Evolutionary conservation across 2,329 filamentous ascomycete genomes (phyloP), one percentile per base, ranked within the genome.

Genomic region (Paecilomyces niveus): DNA sequence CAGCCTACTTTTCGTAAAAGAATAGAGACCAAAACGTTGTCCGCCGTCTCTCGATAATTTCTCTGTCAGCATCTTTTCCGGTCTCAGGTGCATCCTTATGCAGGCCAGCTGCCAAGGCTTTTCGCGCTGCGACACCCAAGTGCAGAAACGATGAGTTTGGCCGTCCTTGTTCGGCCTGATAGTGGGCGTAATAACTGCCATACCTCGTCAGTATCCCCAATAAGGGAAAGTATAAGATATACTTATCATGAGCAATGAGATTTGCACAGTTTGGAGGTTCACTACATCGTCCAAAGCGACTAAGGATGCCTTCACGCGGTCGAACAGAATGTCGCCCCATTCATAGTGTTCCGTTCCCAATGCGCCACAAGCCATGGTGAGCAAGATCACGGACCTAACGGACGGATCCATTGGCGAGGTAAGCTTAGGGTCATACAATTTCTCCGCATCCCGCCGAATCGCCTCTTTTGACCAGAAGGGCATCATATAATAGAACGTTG

Each of bases 171-270:
- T 79, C 77, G n/a, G 70, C 73, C 50, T 79, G 76, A 53, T 73
- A 78, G 61, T 76, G 75, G 18, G 70, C 74, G 76, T 79, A 61
- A 59, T 57, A 9, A 22, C 3, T 33, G 58, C 55, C 58, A 64
- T 53, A 55, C 7, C 62, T 64, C 11, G 63, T 61, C 31, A 45
- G 9, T 10, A 15, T 21, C 13, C 1, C 1, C 18, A 6, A 18
- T 8, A 10, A 15, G 3, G 3, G 11, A 2, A 8, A 1, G 7
- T 3, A 2, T 35, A 35, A 51, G 33, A 62, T 8, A 29, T n/a
- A 74, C 76, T 76, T 76, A 79, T 79, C 75, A 79, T 78, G 31
- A 79, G 65, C 13, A 78, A 62, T 0, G 76, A 70, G 6, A 78
- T 69, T 58, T 79, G 77, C 3, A 79, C 68, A 1, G 73, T 73